Conservation (phyloP, 116 monocot genomes). For the Trichopus zeylanicus region DNA sequence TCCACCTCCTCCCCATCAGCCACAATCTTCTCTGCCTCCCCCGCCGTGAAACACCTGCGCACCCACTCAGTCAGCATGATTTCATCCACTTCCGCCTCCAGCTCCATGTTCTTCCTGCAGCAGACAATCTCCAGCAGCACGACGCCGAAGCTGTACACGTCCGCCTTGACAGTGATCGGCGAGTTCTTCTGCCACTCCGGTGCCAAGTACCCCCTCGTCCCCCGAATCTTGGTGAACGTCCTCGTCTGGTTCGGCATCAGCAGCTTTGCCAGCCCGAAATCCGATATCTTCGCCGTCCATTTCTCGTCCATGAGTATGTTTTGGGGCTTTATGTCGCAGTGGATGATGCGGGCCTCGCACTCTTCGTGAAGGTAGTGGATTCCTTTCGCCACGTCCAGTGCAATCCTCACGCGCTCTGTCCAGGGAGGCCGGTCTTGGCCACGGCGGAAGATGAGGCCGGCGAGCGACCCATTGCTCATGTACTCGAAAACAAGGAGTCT, state of each 20-base stretch:
- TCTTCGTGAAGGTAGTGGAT: not conserved
- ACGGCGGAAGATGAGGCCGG: not conserved
- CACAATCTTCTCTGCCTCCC: not conserved
- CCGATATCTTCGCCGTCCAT: not conserved
- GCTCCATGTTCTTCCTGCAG: not conserved
- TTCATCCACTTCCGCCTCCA: not conserved
- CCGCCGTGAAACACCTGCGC: conserved; percentile 12
- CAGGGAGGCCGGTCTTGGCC: not conserved
- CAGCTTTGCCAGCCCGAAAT: not conserved
- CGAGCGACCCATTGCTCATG: not conserved
- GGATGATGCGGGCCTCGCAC: not conserved
- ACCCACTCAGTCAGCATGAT: conserved; percentile 8
- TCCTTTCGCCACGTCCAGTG: not conserved
- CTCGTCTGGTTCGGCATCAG: not conserved
- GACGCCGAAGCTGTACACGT: not conserved
- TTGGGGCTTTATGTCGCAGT: conserved; percentile 1
- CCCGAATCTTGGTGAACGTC: not conserved
- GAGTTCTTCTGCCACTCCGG: not conserved
- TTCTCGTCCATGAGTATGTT: not conserved
- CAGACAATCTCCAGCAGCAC: not conserved
- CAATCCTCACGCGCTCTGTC: not conserved
- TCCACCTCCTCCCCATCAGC: conserved; percentile 5
- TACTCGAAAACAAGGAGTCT: not conserved
- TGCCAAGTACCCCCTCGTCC: not conserved
- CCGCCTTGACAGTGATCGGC: not conserved